A percentile compares a stretch with the other conserved stretches of the same genome.
Conservation (phyloP, 225 moss, liverwort and hornwort genomes). For the Physcomitrium patens region DNA sequence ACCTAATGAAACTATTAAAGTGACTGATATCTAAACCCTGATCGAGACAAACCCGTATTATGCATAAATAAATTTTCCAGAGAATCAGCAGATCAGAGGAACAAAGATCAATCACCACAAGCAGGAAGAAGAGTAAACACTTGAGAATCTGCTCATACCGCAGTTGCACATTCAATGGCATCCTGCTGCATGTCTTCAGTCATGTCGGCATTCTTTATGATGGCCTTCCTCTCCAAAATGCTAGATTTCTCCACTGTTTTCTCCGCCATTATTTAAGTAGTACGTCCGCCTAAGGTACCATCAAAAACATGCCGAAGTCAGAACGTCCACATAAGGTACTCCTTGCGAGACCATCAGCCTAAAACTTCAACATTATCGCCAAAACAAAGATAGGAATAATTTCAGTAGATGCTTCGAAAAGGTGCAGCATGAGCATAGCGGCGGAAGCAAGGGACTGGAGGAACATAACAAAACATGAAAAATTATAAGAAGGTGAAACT, state of each 20-base stretch:
- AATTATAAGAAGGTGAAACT: neutral
- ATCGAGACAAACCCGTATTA: conserved; percentile 8
- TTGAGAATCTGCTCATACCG: conserved; percentile 57
- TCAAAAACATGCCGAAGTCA: conserved; percentile 28
- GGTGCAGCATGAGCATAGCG: conserved; percentile 18
- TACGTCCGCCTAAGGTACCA: conserved; percentile 33
- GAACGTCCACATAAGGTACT: conserved; percentile 19
- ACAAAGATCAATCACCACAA: conserved; percentile 28
- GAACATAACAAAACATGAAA: neutral
- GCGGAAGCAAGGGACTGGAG: neutral
- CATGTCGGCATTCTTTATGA: conserved; percentile 99
- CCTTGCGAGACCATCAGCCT: neutral
- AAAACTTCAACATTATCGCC: conserved; percentile 7
- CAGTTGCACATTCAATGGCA: conserved; percentile 95
- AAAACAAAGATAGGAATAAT: neutral
- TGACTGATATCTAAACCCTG: conserved; percentile 14
- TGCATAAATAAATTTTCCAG: conserved; percentile 7
- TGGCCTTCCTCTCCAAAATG: conserved; percentile 95
- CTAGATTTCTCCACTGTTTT: conserved; percentile 91
- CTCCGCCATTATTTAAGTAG: conserved; percentile 56
- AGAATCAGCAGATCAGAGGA: conserved; percentile 15
- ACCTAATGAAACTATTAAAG: neutral
- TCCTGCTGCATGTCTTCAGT: conserved; percentile 98
- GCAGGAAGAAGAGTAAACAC: conserved; percentile 22
- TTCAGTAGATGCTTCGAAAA: conserved; percentile 27